Evolutionary conservation across 352 stramenopile genomes (phyloP), one percentile per base, ranked within the genome.

Genomic region (Globisporangium viniferum): DNA sequence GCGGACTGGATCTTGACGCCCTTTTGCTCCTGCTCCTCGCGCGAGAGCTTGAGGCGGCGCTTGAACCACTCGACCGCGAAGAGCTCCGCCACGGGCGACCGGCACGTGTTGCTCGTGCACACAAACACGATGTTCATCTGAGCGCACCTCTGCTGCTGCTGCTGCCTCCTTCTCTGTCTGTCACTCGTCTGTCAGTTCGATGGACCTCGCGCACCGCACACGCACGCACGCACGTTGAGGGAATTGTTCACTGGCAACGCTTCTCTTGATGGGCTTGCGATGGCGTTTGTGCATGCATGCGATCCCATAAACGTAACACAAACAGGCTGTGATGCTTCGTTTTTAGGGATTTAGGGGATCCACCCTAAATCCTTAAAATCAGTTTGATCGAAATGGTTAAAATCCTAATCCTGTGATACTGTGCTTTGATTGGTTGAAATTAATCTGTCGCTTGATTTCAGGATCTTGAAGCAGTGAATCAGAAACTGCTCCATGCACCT

Each of bases 61-160:
- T 81, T 80, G 58, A 95, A 84, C 82, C 87, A 95, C 61, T 95
- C 82, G 60, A 93, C 79, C 6, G 87, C 82, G 51, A 93, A 91
- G 33, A 82, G 68, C 75, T 95, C 85, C 0, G 85, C 82, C 56
- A 92, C 84, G 5, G 87, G 84, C 54, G 87, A 95, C 44, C 87
- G 83, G 67, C 85, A 93, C 62, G 85, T 93, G 73, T 95, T 95
- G 74, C 87, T 93, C 39, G 87, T 92, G 75, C 87, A 95, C 56
- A 93, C 85, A 54, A 95, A 95, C 60, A 95, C 71, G 35, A 95
- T 76, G 72, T 92, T 88, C 84, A 92, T 92, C 24, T 5, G 12
- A 33, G 1, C 20, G 39, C 12, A 27, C 24, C 18, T 20, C 48
- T 56, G 6, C 29, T 35, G 12, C 49, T 58, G 53, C n/a, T 31